phyloP scores from a whole-genome alignment of 2,329 filamentous ascomycete species.

The Thermomyces lanuginosus region DNA sequence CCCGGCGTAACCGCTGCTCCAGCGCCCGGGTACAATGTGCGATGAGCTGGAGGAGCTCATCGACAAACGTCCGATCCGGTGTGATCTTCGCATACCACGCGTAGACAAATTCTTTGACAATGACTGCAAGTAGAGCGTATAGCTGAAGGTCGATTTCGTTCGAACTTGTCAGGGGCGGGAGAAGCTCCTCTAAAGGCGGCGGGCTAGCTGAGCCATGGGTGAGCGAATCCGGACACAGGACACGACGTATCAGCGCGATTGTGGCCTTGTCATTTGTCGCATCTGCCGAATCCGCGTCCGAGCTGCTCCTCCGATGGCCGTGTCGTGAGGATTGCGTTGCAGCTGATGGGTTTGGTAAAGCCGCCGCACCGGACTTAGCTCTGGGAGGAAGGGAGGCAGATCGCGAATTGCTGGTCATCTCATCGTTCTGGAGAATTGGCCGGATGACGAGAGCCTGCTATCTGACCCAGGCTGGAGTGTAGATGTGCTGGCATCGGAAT shows the following conservation, averaged over 20 bases:
- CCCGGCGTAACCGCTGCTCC: slow-evolving; percentile 66
- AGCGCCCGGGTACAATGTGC: slow-evolving; percentile 79
- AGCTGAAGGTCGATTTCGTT: slow-evolving; percentile 88
- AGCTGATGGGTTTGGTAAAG: too few species aligned
- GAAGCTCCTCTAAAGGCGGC: slow-evolving; percentile 57
- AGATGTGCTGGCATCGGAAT: too few species aligned
- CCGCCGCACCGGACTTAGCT: too few species aligned
- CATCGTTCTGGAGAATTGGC: slow-evolving; percentile 13
- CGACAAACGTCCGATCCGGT: slow-evolving; percentile 71
- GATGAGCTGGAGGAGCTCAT: slow-evolving; percentile 76
- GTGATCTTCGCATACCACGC: slow-evolving; percentile 90
- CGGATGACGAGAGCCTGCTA: too few species aligned
- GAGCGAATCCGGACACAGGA: slow-evolving; percentile 53
- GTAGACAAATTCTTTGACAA: slow-evolving; percentile 79
- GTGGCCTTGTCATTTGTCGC: slow-evolving; percentile 65
- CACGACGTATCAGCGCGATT: slow-evolving; percentile 60
- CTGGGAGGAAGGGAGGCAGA: slow-evolving; percentile 25
- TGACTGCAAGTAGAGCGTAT: slow-evolving; percentile 79
- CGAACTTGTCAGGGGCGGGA: slow-evolving; percentile 83
- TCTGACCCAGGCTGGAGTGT: too few species aligned
- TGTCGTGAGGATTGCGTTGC: slow-evolving; percentile 15
- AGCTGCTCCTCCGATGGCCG: slow-evolving; percentile 11
- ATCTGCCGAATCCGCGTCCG: slow-evolving; percentile 25
- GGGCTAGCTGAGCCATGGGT: slow-evolving; percentile 37
- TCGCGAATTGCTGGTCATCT: slow-evolving; percentile 23